Conservation (phyloP, 2,329 filamentous ascomycete genomes). For the Pseudonectria foliicola region DNA sequence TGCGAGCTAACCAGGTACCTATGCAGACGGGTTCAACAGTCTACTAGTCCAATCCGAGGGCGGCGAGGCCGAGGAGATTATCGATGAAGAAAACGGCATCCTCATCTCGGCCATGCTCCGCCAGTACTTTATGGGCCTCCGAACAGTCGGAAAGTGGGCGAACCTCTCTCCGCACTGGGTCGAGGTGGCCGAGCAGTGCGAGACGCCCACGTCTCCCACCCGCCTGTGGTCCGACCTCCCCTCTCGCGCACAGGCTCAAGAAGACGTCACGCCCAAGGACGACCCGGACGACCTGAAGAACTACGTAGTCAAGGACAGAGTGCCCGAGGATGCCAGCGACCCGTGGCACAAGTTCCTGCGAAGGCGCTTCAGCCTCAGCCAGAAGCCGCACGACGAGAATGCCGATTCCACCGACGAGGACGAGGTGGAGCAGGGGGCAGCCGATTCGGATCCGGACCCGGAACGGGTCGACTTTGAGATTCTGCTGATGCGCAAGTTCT, state of each 20-base stretch:
- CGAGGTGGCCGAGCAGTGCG: conserved; percentile 54
- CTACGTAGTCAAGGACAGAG: conserved; percentile 6
- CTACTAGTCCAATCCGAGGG: conserved; percentile 71
- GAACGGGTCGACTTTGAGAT: conserved; percentile 47
- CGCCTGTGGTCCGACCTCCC: conserved; percentile 12
- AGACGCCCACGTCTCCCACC: conserved; percentile 38
- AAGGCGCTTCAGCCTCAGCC: conserved; percentile 27
- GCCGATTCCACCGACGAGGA: conserved; percentile 38
- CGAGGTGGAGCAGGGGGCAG: conserved; percentile 21
- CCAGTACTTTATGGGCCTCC: conserved; percentile 85
- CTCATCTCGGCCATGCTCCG: conserved; percentile 79
- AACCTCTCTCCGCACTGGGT: conserved; percentile 65
- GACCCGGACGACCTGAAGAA: too few species aligned
- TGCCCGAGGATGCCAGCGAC: conserved; percentile 15
- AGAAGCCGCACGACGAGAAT: conserved; percentile 28
- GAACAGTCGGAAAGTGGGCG: conserved; percentile 73
- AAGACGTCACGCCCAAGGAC: too few species aligned
- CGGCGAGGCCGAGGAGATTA: conserved; percentile 67
- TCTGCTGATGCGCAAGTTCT: conserved; percentile 60
- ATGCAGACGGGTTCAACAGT: conserved; percentile 65
- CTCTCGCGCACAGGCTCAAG: conserved; percentile 7
- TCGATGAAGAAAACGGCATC: conserved; percentile 80
- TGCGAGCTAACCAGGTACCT: conserved; percentile 8
- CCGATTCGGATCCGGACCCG: conserved; percentile 33
- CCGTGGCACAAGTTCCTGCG: conserved; percentile 32